phyloP scores from a whole-genome alignment of 2,329 filamentous ascomycete species.

The Trichoderma polysporum region DNA sequence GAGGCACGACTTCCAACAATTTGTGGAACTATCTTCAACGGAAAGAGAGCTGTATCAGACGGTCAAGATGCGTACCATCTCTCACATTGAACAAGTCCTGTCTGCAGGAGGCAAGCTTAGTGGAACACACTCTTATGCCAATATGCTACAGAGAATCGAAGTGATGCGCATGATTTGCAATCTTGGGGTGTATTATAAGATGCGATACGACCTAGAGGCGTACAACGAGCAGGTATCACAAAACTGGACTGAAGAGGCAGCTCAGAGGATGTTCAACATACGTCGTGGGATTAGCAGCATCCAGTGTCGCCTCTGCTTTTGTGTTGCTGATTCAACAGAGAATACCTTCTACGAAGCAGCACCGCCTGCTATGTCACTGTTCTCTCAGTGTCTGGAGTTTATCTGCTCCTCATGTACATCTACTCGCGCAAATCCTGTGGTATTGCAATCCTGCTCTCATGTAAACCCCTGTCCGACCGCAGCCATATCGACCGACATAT shows the following conservation, averaged over 20 bases:
- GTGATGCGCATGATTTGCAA: slow-evolving; percentile 47
- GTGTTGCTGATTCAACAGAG: slow-evolving; percentile 27
- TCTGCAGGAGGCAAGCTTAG: slow-evolving; percentile 21
- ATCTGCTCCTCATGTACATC: slow-evolving; percentile 27
- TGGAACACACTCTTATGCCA: slow-evolving; percentile 34
- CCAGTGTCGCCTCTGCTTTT: slow-evolving; percentile 33
- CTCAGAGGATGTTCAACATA: slow-evolving; percentile 38
- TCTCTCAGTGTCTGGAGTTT: slow-evolving; percentile 37
- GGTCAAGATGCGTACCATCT: slow-evolving; percentile 30
- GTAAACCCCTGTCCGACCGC: not conserved
- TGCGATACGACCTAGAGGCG: slow-evolving; percentile 28
- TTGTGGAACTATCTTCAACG: slow-evolving; percentile 37
- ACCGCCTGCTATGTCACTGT: slow-evolving; percentile 21
- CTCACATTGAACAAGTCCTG: slow-evolving; percentile 37
- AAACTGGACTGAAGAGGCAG: slow-evolving; percentile 26
- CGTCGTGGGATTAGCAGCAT: slow-evolving; percentile 30
- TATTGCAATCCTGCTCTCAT: not conserved
- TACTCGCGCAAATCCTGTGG: not conserved
- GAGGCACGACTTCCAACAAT: slow-evolving; percentile 34
- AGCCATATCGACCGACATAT: not conserved
- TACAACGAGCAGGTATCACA: not conserved
- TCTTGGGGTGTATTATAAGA: slow-evolving; percentile 42
- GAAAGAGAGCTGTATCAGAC: slow-evolving; percentile 40
- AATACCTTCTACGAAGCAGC: slow-evolving; percentile 23
- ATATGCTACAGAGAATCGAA: slow-evolving; percentile 47